A percentile compares a stretch with the other conserved stretches of the same genome.
Evolutionary conservation across 23 red algal species (phyloP).

Genomic region (Gracilaria gracilis): DNA sequence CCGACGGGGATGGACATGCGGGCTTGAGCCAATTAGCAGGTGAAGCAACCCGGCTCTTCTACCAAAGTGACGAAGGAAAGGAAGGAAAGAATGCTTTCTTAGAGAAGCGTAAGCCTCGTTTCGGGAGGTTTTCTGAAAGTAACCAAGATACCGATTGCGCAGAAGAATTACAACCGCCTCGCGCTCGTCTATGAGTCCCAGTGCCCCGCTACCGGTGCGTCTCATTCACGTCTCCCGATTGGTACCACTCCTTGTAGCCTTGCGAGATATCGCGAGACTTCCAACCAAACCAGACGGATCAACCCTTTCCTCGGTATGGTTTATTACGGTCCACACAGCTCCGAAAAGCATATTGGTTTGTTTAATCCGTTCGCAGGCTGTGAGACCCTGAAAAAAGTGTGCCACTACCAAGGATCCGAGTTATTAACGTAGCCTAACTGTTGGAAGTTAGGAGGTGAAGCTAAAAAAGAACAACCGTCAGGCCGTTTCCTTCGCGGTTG

Average conservation of each 20-base stretch:
- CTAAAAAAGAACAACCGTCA: no score
- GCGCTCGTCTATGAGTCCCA: neutral
- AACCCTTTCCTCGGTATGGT: neutral
- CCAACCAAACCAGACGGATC: neutral
- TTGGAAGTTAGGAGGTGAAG: no score
- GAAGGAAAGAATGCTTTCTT: conserved; percentile 97
- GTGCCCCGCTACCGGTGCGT: neutral
- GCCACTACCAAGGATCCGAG: no score
- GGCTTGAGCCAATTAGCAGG: conserved; percentile 77
- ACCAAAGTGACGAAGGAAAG: conserved; percentile 85
- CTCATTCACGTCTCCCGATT: neutral
- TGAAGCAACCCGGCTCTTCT: conserved; percentile 85
- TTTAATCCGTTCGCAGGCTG: neutral
- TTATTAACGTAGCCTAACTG: no score
- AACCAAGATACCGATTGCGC: neutral
- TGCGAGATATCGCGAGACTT: neutral
- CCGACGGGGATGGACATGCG: conserved; percentile 78
- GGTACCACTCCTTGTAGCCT: neutral
- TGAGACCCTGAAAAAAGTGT: no score
- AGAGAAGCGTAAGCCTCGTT: conserved; percentile 87
- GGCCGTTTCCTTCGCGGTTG: no score
- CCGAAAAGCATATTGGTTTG: neutral
- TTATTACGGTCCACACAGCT: neutral
- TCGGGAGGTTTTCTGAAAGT: conserved; percentile 20
- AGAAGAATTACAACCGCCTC: neutral